These are phyloP conservation scores for Fonsecaea pugnacius DNA, from an alignment of 2,329 filamentous ascomycete genomes.

Conservation along the genomic window DNA sequence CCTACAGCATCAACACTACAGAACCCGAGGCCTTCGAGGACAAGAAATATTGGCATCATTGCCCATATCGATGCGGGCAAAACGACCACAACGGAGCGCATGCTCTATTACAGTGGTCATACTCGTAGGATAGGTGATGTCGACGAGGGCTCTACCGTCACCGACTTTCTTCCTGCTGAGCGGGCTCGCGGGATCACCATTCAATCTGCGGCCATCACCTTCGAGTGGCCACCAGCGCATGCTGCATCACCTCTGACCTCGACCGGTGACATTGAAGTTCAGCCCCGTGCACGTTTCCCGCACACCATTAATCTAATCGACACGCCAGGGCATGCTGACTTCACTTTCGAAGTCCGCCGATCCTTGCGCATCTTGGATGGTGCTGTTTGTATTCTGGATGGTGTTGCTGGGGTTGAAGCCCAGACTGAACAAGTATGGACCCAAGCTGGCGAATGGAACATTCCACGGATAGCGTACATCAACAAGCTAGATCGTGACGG, in stretches of 20 bases:
- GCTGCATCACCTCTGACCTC: conserved; percentile 39
- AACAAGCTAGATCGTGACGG: conserved; percentile 87
- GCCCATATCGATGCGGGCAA: conserved; percentile 99
- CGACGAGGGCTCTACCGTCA: conserved; percentile 94
- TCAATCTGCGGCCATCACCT: conserved; percentile 94
- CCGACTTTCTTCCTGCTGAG: conserved; percentile 93
- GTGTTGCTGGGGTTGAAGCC: conserved; percentile 90
- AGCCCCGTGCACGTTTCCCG: conserved; percentile 58
- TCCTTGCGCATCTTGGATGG: conserved; percentile 87
- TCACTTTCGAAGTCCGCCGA: conserved; percentile 92
- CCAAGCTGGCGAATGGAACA: conserved; percentile 81
- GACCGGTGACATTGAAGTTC: conserved; percentile 5
- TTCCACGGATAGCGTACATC: conserved; percentile 79
- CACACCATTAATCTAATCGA: conserved; percentile 91
- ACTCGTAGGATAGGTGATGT: conserved; percentile 91
- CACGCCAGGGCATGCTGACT: conserved; percentile 95
- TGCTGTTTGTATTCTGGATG: conserved; percentile 89
- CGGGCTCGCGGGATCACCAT: conserved; percentile 93
- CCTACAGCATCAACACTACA: conserved; percentile 8
- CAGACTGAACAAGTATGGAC: conserved; percentile 97
- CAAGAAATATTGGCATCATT: conserved; percentile 96
- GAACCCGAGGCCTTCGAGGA: conserved; percentile 58
- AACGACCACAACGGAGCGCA: conserved; percentile 97
- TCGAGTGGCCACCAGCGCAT: conserved; percentile 76
- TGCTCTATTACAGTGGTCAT: conserved; percentile 95